Evolutionary conservation across 306 rosid genomes (phyloP).

Genomic region (Delonix regia): DNA sequence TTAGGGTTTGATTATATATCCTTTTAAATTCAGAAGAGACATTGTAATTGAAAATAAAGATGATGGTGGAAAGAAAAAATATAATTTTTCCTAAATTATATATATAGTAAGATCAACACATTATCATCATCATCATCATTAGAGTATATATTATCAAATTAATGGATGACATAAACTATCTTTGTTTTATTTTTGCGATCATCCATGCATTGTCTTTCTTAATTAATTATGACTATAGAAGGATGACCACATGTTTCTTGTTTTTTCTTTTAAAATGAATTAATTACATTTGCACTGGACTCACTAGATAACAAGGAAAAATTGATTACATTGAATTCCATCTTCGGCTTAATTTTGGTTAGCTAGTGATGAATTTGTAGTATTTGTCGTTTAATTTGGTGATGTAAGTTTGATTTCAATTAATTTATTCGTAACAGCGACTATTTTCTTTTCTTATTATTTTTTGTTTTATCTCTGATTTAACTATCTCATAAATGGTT

Average conservation of each 20-base stretch:
- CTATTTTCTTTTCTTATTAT: not conserved
- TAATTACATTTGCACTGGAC: not conserved
- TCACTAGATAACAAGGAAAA: not conserved
- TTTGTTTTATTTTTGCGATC: not conserved
- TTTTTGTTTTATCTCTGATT: not conserved
- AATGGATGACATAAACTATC: too few relatives aligned
- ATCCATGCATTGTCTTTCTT: not conserved
- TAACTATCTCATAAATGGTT: constrained; percentile 1
- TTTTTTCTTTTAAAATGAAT: not conserved
- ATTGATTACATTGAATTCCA: constrained; percentile 17
- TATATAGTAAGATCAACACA: not conserved
- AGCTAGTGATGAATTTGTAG: constrained; percentile 26
- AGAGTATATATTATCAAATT: too few relatives aligned
- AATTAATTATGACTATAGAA: not conserved
- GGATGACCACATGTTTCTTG: not conserved
- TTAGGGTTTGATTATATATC: too few relatives aligned
- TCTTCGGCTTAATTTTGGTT: not conserved
- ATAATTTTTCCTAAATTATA: not conserved
- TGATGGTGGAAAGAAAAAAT: too few relatives aligned
- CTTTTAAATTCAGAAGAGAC: too few relatives aligned
- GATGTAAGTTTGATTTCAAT: constrained; percentile 13
- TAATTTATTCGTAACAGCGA: not conserved
- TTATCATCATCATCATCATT: constrained; percentile 3
- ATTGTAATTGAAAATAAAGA: not conserved
- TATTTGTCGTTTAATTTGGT: not conserved